Conservation (phyloP, 257 asterid genomes). For the Lycium barbarum region DNA sequence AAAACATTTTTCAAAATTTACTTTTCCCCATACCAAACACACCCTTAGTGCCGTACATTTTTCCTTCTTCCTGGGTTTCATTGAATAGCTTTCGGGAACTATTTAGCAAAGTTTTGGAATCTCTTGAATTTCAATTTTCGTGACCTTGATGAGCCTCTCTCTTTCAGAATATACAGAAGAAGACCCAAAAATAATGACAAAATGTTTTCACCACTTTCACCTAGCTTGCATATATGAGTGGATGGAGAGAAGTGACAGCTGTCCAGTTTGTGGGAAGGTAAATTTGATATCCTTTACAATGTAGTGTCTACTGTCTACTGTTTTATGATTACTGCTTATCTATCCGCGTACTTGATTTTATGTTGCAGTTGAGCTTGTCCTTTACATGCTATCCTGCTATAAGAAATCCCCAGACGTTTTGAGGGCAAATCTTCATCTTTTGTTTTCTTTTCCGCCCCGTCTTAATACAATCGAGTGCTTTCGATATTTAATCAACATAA, state of each 20-base stretch:
- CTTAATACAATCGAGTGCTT: neutral
- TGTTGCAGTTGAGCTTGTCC: neutral
- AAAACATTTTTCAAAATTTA: too few relatives aligned
- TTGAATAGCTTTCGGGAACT: neutral
- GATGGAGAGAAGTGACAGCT: slow-evolving; percentile 94
- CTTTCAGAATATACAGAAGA: slow-evolving; percentile 76
- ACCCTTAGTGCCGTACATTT: neutral
- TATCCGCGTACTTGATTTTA: neutral
- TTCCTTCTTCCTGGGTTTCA: neutral
- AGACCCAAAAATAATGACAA: slow-evolving; percentile 79
- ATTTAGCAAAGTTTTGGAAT: neutral
- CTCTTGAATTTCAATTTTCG: neutral
- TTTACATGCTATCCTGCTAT: neutral
- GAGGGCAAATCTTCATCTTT: neutral
- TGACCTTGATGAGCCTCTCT: slow-evolving; percentile 30
- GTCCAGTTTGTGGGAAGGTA: slow-evolving; percentile 97
- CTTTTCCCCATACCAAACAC: too few relatives aligned
- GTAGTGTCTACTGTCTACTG: neutral
- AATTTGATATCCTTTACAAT: neutral
- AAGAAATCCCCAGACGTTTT: too few relatives aligned
- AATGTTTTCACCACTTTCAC: slow-evolving; percentile 88
- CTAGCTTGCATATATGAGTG: slow-evolving; percentile 96
- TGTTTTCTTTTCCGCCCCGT: neutral
- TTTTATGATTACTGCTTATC: neutral
- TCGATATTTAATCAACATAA: neutral